Evolutionary conservation across 2,329 filamentous ascomycete genomes (phyloP).

Genomic region (Akanthomyces lecanii): DNA sequence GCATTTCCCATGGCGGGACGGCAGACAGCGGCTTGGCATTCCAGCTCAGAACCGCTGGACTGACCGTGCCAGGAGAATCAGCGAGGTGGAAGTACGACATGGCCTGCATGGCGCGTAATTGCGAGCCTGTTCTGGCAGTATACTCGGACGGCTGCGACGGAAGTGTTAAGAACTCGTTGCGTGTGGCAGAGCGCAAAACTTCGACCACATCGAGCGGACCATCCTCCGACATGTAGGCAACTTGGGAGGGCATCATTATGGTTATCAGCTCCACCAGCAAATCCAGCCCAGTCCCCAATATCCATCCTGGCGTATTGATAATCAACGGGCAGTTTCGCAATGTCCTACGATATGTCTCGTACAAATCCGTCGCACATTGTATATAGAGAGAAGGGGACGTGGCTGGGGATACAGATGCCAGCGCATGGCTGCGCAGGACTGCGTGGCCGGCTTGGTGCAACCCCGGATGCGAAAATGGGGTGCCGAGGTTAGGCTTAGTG

Average conservation of each 20-base stretch:
- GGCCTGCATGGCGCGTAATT: constrained; percentile 70
- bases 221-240: constrained; percentile 65
- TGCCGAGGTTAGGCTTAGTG: constrained; percentile 56
- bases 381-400: constrained; percentile 65
- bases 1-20: constrained; percentile 57
- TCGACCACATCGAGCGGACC: constrained; percentile 56
- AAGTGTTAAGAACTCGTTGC: constrained; percentile 45
- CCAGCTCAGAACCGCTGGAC: constrained; percentile 38
- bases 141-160: constrained; percentile 57
- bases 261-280: constrained; percentile 56
- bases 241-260: constrained; percentile 52
- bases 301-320: constrained; percentile 72
- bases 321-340: constrained; percentile 53
- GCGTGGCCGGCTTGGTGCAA: constrained; percentile 29
- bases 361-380: constrained; percentile 59
- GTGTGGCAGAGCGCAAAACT: constrained; percentile 43
- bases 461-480: constrained; percentile 60
- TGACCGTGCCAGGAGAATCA: constrained; percentile 1
- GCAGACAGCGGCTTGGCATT: constrained; percentile 51
- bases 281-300: constrained; percentile 65
- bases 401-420: constrained; percentile 61
- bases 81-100: constrained; percentile 70
- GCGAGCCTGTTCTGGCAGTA: constrained; percentile 56
- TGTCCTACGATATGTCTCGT: constrained; percentile 50
- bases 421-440: constrained; percentile 59